A percentile compares a stretch with the other conserved stretches of the same genome.
These are phyloP conservation scores for Phlyctochytrium planicorne DNA, from an alignment of 192 early-diverging fungal species.

Conservation along the genomic window DNA sequence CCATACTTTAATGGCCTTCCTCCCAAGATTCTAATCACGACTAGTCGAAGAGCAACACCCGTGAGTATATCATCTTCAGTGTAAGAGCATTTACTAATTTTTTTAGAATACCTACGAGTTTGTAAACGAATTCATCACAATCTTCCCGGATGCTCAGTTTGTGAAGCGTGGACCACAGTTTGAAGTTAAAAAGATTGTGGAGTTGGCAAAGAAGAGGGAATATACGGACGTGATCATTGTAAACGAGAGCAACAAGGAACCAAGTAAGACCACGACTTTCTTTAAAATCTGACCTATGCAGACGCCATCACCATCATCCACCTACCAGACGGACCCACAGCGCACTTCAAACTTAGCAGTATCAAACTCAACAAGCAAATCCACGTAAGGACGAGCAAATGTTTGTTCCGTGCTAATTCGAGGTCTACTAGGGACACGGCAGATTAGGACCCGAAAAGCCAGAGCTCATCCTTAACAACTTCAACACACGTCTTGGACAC, in stretches of 20 bases:
- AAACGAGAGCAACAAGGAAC: slow-evolving; percentile 89
- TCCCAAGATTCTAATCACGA: slow-evolving; percentile 94
- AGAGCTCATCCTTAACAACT: slow-evolving; percentile 97
- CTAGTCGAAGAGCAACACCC: slow-evolving; percentile 64
- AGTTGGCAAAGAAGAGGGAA: slow-evolving; percentile 82
- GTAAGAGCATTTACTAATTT: background rate
- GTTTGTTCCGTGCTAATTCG: slow-evolving; percentile 7
- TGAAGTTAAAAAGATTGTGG: slow-evolving; percentile 86
- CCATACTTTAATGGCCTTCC: slow-evolving; percentile 82
- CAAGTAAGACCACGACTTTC: slow-evolving; percentile 57
- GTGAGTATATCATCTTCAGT: slow-evolving; percentile 44
- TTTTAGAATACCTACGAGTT: slow-evolving; percentile 71
- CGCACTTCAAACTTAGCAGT: slow-evolving; percentile 89
- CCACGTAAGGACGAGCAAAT: slow-evolving; percentile 21
- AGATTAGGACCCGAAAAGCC: slow-evolving; percentile 79
- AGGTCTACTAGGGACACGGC: slow-evolving; percentile 60
- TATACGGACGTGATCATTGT: slow-evolving; percentile 95
- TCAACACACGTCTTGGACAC: slow-evolving; percentile 94
- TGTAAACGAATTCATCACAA: slow-evolving; percentile 81
- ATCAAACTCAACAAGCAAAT: slow-evolving; percentile 80
- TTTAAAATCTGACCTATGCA: slow-evolving; percentile 20
- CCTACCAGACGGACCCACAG: slow-evolving; percentile 94
- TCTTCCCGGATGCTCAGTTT: slow-evolving; percentile 90
- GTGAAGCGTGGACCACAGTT: slow-evolving; percentile 84
- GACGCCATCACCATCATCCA: slow-evolving; percentile 90